phyloP scores from a whole-genome alignment of 177 flowering plant genomes.

The Vitis hybrid region DNA sequence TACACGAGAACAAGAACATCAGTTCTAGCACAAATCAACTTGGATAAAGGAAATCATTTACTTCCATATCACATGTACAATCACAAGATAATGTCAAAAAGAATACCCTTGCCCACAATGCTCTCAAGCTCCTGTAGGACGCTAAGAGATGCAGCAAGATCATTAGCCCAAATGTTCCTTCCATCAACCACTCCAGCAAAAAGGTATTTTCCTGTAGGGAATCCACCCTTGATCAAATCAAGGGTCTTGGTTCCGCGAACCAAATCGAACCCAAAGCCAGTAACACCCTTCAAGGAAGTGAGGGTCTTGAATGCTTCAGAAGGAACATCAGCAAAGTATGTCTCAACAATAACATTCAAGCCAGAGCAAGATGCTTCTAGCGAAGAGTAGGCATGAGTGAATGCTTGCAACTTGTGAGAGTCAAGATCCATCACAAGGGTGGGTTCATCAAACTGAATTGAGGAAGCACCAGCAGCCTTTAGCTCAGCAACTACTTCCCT shows the following conservation, averaged over 20 bases:
- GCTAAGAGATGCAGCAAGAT: slow-evolving; percentile 62
- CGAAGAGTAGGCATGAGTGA: slow-evolving; percentile 54
- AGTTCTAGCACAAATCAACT: slow-evolving; percentile 2
- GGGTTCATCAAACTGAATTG: slow-evolving; percentile 86
- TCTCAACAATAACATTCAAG: slow-evolving; percentile 61
- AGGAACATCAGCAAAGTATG: slow-evolving; percentile 82
- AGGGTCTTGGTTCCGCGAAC: slow-evolving; percentile 71
- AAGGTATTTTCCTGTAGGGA: slow-evolving; percentile 62
- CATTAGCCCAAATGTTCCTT: slow-evolving; percentile 92
- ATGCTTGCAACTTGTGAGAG: slow-evolving; percentile 59
- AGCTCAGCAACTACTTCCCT: slow-evolving; percentile 76
- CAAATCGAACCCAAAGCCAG: slow-evolving; percentile 69
- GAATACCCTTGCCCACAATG: slow-evolving; percentile 78
- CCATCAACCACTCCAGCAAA: slow-evolving; percentile 94
- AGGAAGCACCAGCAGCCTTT: slow-evolving; percentile 79
- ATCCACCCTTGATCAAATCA: slow-evolving; percentile 61
- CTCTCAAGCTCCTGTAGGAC: slow-evolving; percentile 59
- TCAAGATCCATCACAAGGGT: slow-evolving; percentile 70
- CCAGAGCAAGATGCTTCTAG: slow-evolving; percentile 67
- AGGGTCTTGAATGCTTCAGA: slow-evolving; percentile 62
- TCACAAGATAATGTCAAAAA: background rate
- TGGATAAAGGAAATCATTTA: background rate
- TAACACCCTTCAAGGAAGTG: slow-evolving; percentile 59
- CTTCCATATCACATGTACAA: background rate
- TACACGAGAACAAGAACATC: slow-evolving; percentile 27